Evolutionary conservation across 1,139 yeast genomes (phyloP), one percentile per base, ranked within the genome.

Genomic region (Blastobotrys indianensis): DNA sequence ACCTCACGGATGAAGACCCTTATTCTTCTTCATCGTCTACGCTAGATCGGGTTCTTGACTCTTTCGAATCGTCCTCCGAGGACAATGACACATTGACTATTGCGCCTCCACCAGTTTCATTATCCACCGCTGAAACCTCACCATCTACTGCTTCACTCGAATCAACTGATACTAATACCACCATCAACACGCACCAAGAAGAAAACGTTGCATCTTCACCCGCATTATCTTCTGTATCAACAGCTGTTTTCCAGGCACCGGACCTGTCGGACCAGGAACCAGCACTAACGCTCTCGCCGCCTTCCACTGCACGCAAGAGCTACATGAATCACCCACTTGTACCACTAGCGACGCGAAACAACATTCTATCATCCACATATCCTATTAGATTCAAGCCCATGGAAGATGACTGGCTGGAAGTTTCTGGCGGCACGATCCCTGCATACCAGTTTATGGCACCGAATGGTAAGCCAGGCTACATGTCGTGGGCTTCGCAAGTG

Each of bases 321-420:
- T 45, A 53, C 20, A 23, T 51, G 29, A 49, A 48, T 42, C 51
- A 45, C 39, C 61, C 59, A 3, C 47, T 57, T 12, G 57, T 57
- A 8, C 62, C 61, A 2, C 46, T 56, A 34, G 55, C 61, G 4
- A 53, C 54, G 25, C 46, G 58, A 31, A 53, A 53, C 46, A 53
- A 51, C 42, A 52, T 54, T 10, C 29, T 56, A 5, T 47, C 50
- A 32, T 44, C 52, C 6, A 53, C 56, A 6, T 49, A 49, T 15
- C 52, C 60, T n/a, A 43, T 57, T 35, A 44, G 47, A 30, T 58
- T 58, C 49, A 44, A 51, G 33, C 51, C 58, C 1, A 52, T 53
- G 52, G 62, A 59, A 15, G 61, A 58, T 33, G 62, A 57, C 48
- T 58, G 62, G 62, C 49, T 59, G 13, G 62, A 59, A 32, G 51